Evolutionary conservation across 306 rosid species (phyloP), one percentile per base, ranked within the genome.

Genomic region (Bauhinia variegata): DNA sequence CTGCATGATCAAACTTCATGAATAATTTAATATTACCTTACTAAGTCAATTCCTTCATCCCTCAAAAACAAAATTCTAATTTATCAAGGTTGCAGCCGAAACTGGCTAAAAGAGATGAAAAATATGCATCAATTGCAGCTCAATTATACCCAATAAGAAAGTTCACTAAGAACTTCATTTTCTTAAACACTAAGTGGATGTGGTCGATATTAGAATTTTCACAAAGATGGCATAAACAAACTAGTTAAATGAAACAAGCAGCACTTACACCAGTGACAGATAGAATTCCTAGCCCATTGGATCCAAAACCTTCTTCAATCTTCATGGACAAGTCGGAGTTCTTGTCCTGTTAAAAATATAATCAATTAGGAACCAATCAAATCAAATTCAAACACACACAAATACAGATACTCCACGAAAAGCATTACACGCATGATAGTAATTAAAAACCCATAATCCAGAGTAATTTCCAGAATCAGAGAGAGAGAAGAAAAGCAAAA

Each of bases 221-320:
- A n/a, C 7, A 52, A 34, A 72, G 8, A 8, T 15, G 33, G 31
- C 43, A 63, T 30, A 32, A 43, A 57, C 6, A 74, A 70, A 31
- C 14, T 65, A 36, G 64, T 54, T 11, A 31, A n/a, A 52, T 9
- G 52, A 48, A 19, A 44, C 18, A 71, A 51, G 39, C 28, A 8
- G 44, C 44, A 63, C 90, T 48, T 81, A 92, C 98, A 78, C 86
- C 28, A 23, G 92, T 68, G 75, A 92, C 68, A 0, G 91, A 89
- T 41, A 92, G 65, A 78, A 92, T 87, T 60, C 96, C 96, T 1
- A 92, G 75, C 0, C 93, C 95, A 13, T 71, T 81, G 34, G 88
- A 88, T 60, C 98, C 98, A 51, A 89, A 89, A 0, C 96, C 96
- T 84, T 89, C 80, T 59, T 87, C 96, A 39, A 92, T 87, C 82